Evolutionary conservation across 73 alveolate genomes (phyloP).

Genomic region (Paramecium sonneborni): DNA sequence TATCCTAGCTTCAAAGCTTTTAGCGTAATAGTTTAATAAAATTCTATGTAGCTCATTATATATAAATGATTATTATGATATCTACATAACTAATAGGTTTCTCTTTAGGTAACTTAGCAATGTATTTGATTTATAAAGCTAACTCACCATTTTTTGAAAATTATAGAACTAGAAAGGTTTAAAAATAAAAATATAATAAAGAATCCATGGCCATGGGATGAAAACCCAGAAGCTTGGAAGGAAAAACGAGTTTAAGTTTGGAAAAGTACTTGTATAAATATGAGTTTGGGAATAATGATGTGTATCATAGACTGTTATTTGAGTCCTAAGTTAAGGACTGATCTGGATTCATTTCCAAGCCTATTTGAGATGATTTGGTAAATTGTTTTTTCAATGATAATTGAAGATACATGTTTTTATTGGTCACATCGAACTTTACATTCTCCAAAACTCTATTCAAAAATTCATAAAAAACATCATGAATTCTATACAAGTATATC

Average conservation of each 20-base stretch:
- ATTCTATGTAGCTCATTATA: not conserved
- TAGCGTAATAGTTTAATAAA: not conserved
- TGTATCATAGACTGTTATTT: not conserved
- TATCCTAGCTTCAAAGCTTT: not conserved
- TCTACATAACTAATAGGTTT: not conserved
- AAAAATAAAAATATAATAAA: not conserved
- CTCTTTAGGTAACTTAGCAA: slow-evolving; percentile 20
- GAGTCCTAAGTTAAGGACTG: not conserved
- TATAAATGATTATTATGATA: not conserved
- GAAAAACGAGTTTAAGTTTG: slow-evolving; percentile 19
- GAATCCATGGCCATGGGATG: slow-evolving; percentile 90
- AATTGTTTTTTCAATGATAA: slow-evolving; percentile 66
- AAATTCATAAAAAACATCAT: slow-evolving; percentile 80
- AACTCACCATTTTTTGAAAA: slow-evolving; percentile 85
- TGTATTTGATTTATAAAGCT: slow-evolving; percentile 65
- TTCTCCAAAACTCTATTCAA: slow-evolving; percentile 66
- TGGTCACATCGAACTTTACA: slow-evolving; percentile 78
- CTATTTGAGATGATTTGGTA: slow-evolving; percentile 58
- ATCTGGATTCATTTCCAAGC: slow-evolving; percentile 68
- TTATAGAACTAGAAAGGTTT: slow-evolving; percentile 69
- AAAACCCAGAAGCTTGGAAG: slow-evolving; percentile 73
- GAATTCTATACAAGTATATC: slow-evolving; percentile 73
- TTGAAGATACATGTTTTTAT: slow-evolving; percentile 76
- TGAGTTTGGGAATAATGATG: slow-evolving; percentile 43
- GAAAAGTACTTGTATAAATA: slow-evolving; percentile 50